Conservation (phyloP, 1,139 yeast genomes). For the Lodderomyces metapsilosis region DNA sequence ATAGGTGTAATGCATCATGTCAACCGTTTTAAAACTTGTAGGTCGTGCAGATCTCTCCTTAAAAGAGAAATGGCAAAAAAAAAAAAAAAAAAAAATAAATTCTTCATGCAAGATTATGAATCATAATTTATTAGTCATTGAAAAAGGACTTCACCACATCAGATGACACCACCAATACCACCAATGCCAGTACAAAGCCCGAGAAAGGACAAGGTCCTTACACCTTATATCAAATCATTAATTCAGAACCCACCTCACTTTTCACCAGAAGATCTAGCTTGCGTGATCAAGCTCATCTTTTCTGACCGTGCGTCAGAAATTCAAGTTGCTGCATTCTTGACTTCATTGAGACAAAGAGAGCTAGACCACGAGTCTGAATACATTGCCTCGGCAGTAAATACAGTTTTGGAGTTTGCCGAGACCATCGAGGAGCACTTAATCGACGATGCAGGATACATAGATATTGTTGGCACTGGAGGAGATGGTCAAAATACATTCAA, state of each 20-base stretch:
- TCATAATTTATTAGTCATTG: constrained; percentile 1
- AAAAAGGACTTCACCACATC: too few species aligned
- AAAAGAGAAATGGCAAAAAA: not conserved
- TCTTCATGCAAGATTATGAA: not conserved
- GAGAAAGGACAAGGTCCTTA: constrained; percentile 27
- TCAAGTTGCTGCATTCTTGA: constrained; percentile 76
- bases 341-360: constrained; percentile 69
- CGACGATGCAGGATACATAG: constrained; percentile 60
- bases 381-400: constrained; percentile 81
- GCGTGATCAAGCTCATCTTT: constrained; percentile 61
- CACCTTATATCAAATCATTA: constrained; percentile 65
- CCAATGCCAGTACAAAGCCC: constrained; percentile 3
- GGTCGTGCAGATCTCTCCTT: not conserved
- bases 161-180: not conserved
- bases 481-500: constrained; percentile 97
- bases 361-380: constrained; percentile 80
- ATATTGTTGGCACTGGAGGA: constrained; percentile 97
- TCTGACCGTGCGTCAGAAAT: constrained; percentile 61
- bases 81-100: constrained; percentile 1
- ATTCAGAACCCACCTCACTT: constrained; percentile 58
- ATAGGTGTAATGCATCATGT: too few species aligned
- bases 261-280: constrained; percentile 57
- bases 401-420: constrained; percentile 63
- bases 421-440: constrained; percentile 43
- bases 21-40: not conserved